phyloP scores from a whole-genome alignment of 2,329 filamentous ascomycete species.

The Decorospora gaudefroyi region DNA sequence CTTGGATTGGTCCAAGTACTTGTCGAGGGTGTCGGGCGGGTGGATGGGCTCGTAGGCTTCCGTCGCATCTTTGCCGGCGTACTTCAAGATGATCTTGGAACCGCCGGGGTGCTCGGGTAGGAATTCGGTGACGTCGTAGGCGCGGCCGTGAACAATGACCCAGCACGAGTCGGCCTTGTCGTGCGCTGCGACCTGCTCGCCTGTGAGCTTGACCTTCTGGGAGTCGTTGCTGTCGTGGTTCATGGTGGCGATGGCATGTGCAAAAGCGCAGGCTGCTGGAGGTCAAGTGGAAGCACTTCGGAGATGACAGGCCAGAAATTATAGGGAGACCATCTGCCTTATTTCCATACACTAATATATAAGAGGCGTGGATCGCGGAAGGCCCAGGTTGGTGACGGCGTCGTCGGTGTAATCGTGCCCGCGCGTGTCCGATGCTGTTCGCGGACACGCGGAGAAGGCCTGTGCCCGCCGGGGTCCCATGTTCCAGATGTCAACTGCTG shows the following conservation, averaged over 20 bases:
- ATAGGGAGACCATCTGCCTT: conserved; percentile 17
- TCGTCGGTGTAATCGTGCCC: conserved; percentile 40
- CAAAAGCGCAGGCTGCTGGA: conserved; percentile 1
- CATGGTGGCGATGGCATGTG: conserved; percentile 42
- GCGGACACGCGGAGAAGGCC: conserved; percentile 10
- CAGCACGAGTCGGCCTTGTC: conserved; percentile 77
- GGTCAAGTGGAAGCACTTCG: conserved; percentile 6
- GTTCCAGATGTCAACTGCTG: too few species aligned
- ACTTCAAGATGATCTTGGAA: conserved; percentile 92
- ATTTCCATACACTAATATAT: conserved; percentile 33
- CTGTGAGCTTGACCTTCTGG: conserved; percentile 52
- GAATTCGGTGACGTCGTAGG: conserved; percentile 71
- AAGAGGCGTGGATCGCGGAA: conserved; percentile 27
- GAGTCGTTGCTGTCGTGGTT: conserved; percentile 51
- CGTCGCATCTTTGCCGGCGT: conserved; percentile 54
- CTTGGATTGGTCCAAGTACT: conserved; percentile 51
- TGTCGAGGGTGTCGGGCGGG: conserved; percentile 53
- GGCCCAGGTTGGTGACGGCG: conserved; percentile 40
- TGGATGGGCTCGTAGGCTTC: conserved; percentile 60
- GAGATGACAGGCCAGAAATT: conserved; percentile 11
- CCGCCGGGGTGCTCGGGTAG: conserved; percentile 67
- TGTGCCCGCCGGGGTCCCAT: too few species aligned
- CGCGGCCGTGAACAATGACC: conserved; percentile 69
- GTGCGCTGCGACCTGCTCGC: conserved; percentile 67
- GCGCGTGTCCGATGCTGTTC: conserved; percentile 24